Evolutionary conservation across 805 yeast species (phyloP).

Genomic region (Ogataea nakhonphanomensis): DNA sequence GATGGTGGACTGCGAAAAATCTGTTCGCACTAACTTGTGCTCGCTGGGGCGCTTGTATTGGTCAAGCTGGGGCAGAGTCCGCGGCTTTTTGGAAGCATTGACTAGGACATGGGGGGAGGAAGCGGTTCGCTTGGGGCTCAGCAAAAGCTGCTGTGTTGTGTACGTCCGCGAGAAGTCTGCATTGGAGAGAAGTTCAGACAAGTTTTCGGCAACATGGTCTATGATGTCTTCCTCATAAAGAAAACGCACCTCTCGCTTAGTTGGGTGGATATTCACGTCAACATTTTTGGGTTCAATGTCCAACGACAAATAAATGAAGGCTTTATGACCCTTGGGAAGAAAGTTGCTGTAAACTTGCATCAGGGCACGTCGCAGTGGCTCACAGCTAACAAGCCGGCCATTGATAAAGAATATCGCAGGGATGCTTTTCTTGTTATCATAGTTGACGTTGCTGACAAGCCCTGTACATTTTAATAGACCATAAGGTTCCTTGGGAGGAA

Average conservation of each 20-base stretch:
- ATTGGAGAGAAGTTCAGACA: slow-evolving; percentile 49
- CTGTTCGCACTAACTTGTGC: slow-evolving; percentile 68
- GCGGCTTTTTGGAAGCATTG: slow-evolving; percentile 7
- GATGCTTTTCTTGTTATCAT: slow-evolving; percentile 57
- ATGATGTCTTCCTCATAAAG: slow-evolving; percentile 83
- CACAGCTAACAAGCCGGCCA: slow-evolving; percentile 76
- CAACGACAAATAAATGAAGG: slow-evolving; percentile 77
- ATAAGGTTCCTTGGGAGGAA: slow-evolving; percentile 30
- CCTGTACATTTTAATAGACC: slow-evolving; percentile 60
- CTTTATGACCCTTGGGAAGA: slow-evolving; percentile 73
- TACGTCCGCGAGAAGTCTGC: slow-evolving; percentile 69
- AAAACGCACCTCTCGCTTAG: slow-evolving; percentile 88
- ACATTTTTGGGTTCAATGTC: slow-evolving; percentile 62
- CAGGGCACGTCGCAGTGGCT: slow-evolving; percentile 71
- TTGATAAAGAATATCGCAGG: slow-evolving; percentile 83
- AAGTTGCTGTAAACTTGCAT: slow-evolving; percentile 56
- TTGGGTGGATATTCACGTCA: slow-evolving; percentile 95
- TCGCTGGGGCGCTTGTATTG: slow-evolving; percentile 46
- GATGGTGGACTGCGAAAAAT: slow-evolving; percentile 57
- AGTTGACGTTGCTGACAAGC: slow-evolving; percentile 68
- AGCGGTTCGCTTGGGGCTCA: slow-evolving; percentile 33
- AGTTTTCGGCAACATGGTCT: slow-evolving; percentile 46
- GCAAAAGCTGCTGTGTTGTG: slow-evolving; percentile 56
- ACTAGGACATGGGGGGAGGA: slow-evolving; percentile 11
- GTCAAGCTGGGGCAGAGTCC: slow-evolving; percentile 5